phyloP scores from a whole-genome alignment of 331 rosid genomes.

The Arachis monticola region DNA sequence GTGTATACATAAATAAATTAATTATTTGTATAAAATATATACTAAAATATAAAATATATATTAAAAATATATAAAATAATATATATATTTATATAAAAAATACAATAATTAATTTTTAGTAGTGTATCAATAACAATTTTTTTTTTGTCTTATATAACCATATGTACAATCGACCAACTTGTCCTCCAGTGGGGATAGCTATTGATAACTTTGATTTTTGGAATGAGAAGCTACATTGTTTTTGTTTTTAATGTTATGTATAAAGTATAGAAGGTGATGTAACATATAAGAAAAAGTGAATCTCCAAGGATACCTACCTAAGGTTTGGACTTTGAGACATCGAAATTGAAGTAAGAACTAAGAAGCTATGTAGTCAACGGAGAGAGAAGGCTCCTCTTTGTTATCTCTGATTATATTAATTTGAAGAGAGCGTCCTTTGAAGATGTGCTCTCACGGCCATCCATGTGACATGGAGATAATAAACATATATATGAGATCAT shows the following conservation, averaged over 20 bases:
- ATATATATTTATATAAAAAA: too few species aligned
- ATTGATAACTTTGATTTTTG: constrained; percentile 6
- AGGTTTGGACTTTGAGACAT: constrained; percentile 43
- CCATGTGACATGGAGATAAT: constrained; percentile 48
- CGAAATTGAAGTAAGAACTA: constrained; percentile 40
- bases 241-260: neutral
- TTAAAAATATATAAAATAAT: too few species aligned
- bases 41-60: too few species aligned
- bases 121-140: too few species aligned
- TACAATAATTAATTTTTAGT: too few species aligned
- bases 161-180: neutral
- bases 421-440: constrained; percentile 8
- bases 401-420: neutral
- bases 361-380: constrained; percentile 38
- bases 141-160: neutral
- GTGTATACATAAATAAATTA: too few species aligned
- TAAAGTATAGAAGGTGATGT: neutral
- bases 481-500: neutral
- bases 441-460: constrained; percentile 49
- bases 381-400: constrained; percentile 37
- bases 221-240: too few species aligned
- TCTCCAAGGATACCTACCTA: neutral
- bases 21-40: too few species aligned
- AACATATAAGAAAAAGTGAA: constrained; percentile 2
- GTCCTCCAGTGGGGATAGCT: neutral